phyloP scores from a whole-genome alignment of 1,284 basidiomycete genomes.

The Rhodotorula sp. region DNA sequence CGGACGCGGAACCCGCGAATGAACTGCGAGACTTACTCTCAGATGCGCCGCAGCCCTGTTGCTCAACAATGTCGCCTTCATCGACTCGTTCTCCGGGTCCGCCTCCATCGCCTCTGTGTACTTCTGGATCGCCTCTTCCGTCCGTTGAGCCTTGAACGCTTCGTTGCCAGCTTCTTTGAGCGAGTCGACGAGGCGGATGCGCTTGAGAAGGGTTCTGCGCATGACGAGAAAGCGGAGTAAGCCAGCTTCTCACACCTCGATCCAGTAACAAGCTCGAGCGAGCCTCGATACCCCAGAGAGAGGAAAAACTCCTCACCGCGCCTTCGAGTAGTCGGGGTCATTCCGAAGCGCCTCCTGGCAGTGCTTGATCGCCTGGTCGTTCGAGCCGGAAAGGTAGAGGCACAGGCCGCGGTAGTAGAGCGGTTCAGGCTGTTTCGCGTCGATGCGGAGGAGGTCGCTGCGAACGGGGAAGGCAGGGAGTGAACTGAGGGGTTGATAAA shows the following conservation, averaged over 20 bases:
- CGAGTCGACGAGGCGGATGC: conserved; percentile 72
- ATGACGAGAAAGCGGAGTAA: neutral
- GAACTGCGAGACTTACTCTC: conserved; percentile 55
- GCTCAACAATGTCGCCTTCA: conserved; percentile 72
- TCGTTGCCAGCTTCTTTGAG: conserved; percentile 80
- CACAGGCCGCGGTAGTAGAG: conserved; percentile 76
- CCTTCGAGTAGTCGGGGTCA: conserved; percentile 72
- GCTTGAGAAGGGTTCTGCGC: conserved; percentile 51
- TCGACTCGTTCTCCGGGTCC: conserved; percentile 51
- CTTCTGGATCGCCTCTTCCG: conserved; percentile 64
- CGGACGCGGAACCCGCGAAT: neutral
- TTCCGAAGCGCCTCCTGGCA: conserved; percentile 68
- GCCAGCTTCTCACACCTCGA: no score
- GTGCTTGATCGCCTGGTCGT: conserved; percentile 70
- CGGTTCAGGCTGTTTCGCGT: conserved; percentile 72
- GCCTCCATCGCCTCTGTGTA: conserved; percentile 67
- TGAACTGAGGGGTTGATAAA: neutral
- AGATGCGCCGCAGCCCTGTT: conserved; percentile 79
- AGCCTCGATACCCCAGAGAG: no score
- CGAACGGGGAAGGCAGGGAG: conserved; percentile 1
- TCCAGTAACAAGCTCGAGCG: no score
- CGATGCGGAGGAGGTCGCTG: conserved; percentile 69
- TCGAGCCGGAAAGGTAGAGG: conserved; percentile 69
- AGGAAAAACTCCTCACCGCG: conserved; percentile 51
- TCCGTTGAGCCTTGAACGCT: conserved; percentile 65